These are phyloP conservation scores for Picea mariana DNA, from an alignment of 83 land plant species.

Conservation along the genomic window DNA sequence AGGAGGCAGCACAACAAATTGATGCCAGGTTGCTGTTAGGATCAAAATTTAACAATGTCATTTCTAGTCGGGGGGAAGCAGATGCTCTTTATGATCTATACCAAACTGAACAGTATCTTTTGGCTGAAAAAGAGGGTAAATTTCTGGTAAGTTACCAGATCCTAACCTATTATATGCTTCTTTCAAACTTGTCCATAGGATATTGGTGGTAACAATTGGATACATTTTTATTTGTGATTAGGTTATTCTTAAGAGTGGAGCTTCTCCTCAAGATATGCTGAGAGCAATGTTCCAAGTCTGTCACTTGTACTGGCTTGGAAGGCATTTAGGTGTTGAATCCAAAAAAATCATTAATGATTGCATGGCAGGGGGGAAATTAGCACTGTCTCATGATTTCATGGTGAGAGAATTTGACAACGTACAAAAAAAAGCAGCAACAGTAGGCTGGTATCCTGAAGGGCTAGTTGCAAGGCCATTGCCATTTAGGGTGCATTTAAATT, in stretches of 20 bases:
- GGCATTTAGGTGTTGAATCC: constrained; percentile 44
- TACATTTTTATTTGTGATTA: not conserved
- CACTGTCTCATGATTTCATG: constrained; percentile 62
- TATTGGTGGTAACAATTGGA: not conserved
- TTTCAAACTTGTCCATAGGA: not conserved
- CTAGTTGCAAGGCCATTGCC: constrained; percentile 76
- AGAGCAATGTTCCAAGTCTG: constrained; percentile 68
- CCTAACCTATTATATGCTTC: not conserved
- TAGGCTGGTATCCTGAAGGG: constrained; percentile 70
- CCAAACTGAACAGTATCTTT: constrained; percentile 67
- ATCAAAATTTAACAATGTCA: constrained; percentile 60
- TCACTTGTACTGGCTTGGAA: constrained; percentile 70
- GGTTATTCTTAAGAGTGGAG: constrained; percentile 61
- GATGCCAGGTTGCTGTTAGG: constrained; percentile 71
- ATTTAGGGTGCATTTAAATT: constrained; percentile 36
- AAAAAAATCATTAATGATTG: constrained; percentile 41
- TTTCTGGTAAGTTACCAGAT: constrained; percentile 49
- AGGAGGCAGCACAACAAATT: constrained; percentile 66
- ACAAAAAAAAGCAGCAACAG: constrained; percentile 34
- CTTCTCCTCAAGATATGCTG: constrained; percentile 67
- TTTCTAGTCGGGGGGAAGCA: constrained; percentile 62
- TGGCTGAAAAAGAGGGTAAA: constrained; percentile 52
- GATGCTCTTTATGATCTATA: constrained; percentile 70
- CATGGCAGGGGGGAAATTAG: constrained; percentile 57
- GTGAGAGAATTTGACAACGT: constrained; percentile 60